These are phyloP conservation scores for Annulohypoxylon truncatum DNA, from an alignment of 2,329 filamentous ascomycete species.

Conservation along the genomic window DNA sequence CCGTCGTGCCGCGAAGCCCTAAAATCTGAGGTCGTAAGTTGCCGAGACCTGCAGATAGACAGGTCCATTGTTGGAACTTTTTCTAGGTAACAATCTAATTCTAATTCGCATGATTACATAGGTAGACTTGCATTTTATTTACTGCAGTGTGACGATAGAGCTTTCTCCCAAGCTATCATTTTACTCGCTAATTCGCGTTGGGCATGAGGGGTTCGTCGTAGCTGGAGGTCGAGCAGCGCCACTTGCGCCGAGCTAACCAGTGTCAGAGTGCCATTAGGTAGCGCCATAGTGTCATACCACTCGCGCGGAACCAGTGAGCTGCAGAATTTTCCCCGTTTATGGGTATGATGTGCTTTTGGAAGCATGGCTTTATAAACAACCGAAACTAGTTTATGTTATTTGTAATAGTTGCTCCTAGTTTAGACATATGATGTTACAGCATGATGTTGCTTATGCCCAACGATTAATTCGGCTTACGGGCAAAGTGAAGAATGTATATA, in stretches of 20 bases:
- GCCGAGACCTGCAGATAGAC: slow-evolving; percentile 30
- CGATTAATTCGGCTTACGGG: not conserved
- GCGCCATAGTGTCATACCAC: too few relatives aligned
- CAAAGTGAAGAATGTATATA: not conserved
- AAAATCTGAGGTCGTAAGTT: slow-evolving; percentile 4
- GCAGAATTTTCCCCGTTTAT: not conserved
- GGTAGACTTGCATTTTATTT: not conserved
- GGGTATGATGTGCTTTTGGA: not conserved
- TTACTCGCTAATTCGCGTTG: not conserved
- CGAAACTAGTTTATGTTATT: not conserved
- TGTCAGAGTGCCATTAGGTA: too few relatives aligned
- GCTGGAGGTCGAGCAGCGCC: not conserved
- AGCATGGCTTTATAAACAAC: not conserved
- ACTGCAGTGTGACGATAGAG: not conserved
- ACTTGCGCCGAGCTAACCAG: not conserved
- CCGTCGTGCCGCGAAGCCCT: slow-evolving; percentile 5
- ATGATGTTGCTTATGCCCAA: not conserved
- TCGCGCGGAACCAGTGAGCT: not conserved
- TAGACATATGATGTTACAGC: not conserved
- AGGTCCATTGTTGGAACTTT: slow-evolving; percentile 4
- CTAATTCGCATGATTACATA: not conserved
- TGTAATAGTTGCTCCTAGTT: not conserved
- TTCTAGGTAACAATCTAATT: slow-evolving; percentile 9
- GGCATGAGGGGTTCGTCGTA: slow-evolving; percentile 1
- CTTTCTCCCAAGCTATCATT: not conserved